These are phyloP conservation scores for Acorus gramineus DNA, from an alignment of 106 monocot genomes.

Conservation along the genomic window DNA sequence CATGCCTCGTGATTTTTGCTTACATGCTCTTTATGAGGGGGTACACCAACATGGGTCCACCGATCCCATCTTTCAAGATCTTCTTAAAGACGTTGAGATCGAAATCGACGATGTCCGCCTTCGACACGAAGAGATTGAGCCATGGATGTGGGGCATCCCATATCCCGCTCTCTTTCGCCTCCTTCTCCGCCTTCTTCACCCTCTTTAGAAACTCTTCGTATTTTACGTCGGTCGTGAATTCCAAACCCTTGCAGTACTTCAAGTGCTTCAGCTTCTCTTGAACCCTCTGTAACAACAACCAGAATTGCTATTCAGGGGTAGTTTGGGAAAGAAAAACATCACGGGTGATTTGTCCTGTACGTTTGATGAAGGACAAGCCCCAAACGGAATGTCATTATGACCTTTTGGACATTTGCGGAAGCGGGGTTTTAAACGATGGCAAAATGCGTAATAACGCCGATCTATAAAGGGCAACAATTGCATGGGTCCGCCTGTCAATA, in stretches of 20 bases:
- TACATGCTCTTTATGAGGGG: slow-evolving; percentile 67
- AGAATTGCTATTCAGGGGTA: not conserved
- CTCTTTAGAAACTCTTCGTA: slow-evolving; percentile 82
- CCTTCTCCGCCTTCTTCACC: slow-evolving; percentile 61
- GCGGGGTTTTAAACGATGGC: not conserved
- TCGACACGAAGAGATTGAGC: slow-evolving; percentile 73
- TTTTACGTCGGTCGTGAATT: slow-evolving; percentile 46
- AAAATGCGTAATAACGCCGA: not conserved
- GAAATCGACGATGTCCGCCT: slow-evolving; percentile 59
- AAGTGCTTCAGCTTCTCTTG: slow-evolving; percentile 33
- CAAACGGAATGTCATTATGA: slow-evolving; percentile 3
- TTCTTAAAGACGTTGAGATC: slow-evolving; percentile 53
- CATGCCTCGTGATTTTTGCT: slow-evolving; percentile 7
- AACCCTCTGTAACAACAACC: slow-evolving; percentile 25
- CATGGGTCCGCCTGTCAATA: slow-evolving; percentile 8
- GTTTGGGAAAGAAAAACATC: slow-evolving; percentile 4
- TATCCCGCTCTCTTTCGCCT: slow-evolving; percentile 57
- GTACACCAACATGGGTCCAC: slow-evolving; percentile 90
- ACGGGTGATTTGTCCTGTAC: slow-evolving; percentile 5
- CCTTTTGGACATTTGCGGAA: not conserved
- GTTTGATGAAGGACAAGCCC: slow-evolving; percentile 11
- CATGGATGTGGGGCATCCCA: slow-evolving; percentile 89
- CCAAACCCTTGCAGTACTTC: slow-evolving; percentile 54
- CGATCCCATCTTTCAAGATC: slow-evolving; percentile 57
- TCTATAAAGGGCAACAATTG: not conserved